A percentile compares a stretch with the other conserved stretches of the same genome.
Evolutionary conservation across 352 stramenopile genomes (phyloP).

Genomic region (Sclerospora graminicola): DNA sequence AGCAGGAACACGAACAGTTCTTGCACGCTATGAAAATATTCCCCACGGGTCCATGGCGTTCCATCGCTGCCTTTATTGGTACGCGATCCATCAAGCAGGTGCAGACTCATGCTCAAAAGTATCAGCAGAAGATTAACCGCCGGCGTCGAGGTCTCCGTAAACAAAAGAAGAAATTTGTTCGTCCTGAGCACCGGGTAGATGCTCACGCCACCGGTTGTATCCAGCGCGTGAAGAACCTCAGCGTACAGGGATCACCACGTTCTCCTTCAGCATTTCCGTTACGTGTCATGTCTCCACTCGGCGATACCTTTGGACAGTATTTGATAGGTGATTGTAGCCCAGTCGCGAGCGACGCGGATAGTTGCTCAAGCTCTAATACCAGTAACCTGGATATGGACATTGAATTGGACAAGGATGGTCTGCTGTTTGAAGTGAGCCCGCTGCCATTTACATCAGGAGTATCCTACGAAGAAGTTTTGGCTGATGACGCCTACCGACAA

Average conservation of each 20-base stretch:
- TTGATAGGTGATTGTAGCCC: constrained; percentile 18
- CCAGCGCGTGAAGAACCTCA: constrained; percentile 38
- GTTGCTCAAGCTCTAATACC: constrained; percentile 10
- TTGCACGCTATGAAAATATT: constrained; percentile 78
- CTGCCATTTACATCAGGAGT: constrained; percentile 37
- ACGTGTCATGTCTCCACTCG: constrained; percentile 14
- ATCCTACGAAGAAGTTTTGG: constrained; percentile 29
- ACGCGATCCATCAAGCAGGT: constrained; percentile 78
- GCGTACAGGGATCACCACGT: constrained; percentile 28
- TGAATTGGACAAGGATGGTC: constrained; percentile 18
- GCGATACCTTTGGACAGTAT: constrained; percentile 17
- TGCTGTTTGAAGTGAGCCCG: constrained; percentile 27
- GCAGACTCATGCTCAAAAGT: constrained; percentile 81
- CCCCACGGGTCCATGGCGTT: constrained; percentile 58
- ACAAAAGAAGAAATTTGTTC: constrained; percentile 77
- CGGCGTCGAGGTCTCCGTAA: constrained; percentile 70
- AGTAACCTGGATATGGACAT: constrained; percentile 12
- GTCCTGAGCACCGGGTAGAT: constrained; percentile 66
- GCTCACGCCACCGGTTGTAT: constrained; percentile 53
- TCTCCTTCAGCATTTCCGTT: constrained; percentile 25
- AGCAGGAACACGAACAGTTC: constrained; percentile 73
- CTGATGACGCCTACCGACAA: constrained; percentile 39
- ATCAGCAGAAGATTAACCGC: constrained; percentile 78
- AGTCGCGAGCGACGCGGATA: constrained; percentile 18
- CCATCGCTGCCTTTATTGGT: constrained; percentile 61